Percentiles rank a stretch among this genome's conserved stretches.
phyloP scores from a whole-genome alignment of 106 monocot species.

The Dioscorea alata region DNA sequence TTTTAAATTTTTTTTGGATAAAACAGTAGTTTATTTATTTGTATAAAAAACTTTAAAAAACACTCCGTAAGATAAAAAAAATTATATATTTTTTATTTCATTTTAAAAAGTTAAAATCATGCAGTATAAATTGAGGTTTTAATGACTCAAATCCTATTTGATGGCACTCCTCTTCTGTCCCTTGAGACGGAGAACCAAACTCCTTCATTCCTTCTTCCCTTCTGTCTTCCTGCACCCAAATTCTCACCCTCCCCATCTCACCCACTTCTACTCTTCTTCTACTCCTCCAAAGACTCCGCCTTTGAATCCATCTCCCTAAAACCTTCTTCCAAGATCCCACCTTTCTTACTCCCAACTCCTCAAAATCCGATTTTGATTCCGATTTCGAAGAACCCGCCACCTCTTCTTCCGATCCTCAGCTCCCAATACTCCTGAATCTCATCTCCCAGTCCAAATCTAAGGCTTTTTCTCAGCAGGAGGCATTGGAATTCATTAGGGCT shows the following conservation, averaged over 20 bases:
- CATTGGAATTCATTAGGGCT: slow-evolving; percentile 22
- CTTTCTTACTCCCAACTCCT: background rate
- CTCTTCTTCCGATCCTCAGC: slow-evolving; percentile 5
- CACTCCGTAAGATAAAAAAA: no score
- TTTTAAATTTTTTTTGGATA: no score
- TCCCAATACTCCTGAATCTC: slow-evolving; percentile 29
- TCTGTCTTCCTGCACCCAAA: background rate
- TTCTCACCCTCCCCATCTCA: background rate
- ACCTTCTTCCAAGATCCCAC: slow-evolving; percentile 6
- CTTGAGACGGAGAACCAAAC: background rate
- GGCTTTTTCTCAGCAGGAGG: slow-evolving; percentile 26
- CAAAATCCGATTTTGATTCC: slow-evolving; percentile 24
- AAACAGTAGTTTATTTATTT: no score
- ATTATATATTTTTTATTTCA: no score
- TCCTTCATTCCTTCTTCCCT: slow-evolving; percentile 5
- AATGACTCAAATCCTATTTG: no score
- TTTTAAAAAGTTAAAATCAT: no score
- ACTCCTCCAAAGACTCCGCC: background rate
- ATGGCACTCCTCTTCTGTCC: no score
- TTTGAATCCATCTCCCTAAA: background rate
- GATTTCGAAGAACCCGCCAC: slow-evolving; percentile 10
- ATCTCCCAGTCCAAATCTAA: slow-evolving; percentile 30
- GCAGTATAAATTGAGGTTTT: no score
- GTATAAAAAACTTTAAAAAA: no score
- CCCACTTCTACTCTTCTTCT: background rate